Evolutionary conservation across 192 early-diverging fungal genomes (phyloP).

Genomic region (Oehlia diaphana): DNA sequence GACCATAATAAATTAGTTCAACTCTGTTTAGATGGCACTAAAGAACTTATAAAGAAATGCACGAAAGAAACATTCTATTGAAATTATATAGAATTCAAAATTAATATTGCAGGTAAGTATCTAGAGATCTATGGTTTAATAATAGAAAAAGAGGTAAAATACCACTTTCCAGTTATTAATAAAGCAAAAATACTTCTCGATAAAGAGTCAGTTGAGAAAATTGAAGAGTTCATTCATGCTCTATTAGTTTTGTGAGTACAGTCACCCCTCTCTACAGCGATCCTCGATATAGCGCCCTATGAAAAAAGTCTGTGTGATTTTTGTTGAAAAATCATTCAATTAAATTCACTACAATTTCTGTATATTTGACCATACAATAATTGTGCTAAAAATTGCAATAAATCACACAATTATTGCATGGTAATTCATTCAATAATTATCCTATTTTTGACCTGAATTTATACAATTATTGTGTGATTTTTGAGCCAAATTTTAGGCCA

Average conservation of each 20-base stretch:
- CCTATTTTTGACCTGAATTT: no score
- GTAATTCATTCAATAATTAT: no score
- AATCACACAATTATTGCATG: no score
- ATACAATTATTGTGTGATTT: no score
- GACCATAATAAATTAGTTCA: conserved; percentile 23
- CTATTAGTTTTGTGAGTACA: conserved; percentile 15
- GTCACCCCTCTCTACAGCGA: no score
- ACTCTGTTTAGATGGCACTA: not conserved
- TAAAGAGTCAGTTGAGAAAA: conserved; percentile 12
- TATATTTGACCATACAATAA: no score
- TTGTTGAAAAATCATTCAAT: no score
- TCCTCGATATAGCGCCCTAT: no score
- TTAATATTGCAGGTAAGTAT: conserved; percentile 21
- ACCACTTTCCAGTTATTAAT: not conserved
- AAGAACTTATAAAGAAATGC: conserved; percentile 13
- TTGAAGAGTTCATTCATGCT: conserved; percentile 12
- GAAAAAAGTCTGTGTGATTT: no score
- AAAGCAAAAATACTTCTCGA: conserved; percentile 12
- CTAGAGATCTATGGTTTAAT: not conserved
- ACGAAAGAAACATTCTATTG: not conserved
- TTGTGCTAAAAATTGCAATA: no score
- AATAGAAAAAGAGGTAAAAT: conserved; percentile 2
- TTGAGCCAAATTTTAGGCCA: no score
- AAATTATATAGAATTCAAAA: conserved; percentile 17
- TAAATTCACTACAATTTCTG: no score